Evolutionary conservation across 2,329 filamentous ascomycete species (phyloP).

Genomic region (Calcarisporium arbuscula): DNA sequence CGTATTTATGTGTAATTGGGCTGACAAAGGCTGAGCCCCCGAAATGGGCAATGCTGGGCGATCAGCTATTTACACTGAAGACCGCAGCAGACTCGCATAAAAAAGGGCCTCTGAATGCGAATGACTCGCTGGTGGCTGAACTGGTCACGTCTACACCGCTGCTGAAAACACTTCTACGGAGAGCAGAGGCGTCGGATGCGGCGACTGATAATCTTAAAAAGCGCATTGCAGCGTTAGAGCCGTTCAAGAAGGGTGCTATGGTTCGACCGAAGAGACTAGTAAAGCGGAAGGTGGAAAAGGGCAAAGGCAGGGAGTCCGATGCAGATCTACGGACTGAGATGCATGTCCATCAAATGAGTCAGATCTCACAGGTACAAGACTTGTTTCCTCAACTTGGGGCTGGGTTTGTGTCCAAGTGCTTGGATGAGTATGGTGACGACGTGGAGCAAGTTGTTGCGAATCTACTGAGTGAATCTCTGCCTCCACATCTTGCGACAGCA

Average conservation of each 20-base stretch:
- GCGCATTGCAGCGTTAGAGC: constrained; percentile 53
- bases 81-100: constrained; percentile 60
- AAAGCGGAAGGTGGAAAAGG: constrained; percentile 57
- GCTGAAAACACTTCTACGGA: constrained; percentile 54
- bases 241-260: constrained; percentile 52
- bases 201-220: constrained; percentile 51
- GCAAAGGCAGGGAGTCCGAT: constrained; percentile 45
- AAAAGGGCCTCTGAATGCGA: constrained; percentile 46
- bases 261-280: constrained; percentile 43
- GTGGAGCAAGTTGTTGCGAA: constrained; percentile 75
- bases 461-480: constrained; percentile 71
- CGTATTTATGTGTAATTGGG: constrained; percentile 69
- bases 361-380: constrained; percentile 87
- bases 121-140: constrained; percentile 71
- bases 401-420: constrained; percentile 69
- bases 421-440: constrained; percentile 73
- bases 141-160: constrained; percentile 76
- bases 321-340: constrained; percentile 41
- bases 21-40: constrained; percentile 60
- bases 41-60: constrained; percentile 69
- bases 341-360: constrained; percentile 75
- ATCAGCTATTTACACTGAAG: constrained; percentile 79
- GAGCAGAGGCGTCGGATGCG: constrained; percentile 41
- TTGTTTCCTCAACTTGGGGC: constrained; percentile 84
- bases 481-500: constrained; percentile 55